Evolutionary conservation across 164 flowering plant species (phyloP), one percentile per base, ranked within the genome.

Genomic region (Macadamia integrifolia): DNA sequence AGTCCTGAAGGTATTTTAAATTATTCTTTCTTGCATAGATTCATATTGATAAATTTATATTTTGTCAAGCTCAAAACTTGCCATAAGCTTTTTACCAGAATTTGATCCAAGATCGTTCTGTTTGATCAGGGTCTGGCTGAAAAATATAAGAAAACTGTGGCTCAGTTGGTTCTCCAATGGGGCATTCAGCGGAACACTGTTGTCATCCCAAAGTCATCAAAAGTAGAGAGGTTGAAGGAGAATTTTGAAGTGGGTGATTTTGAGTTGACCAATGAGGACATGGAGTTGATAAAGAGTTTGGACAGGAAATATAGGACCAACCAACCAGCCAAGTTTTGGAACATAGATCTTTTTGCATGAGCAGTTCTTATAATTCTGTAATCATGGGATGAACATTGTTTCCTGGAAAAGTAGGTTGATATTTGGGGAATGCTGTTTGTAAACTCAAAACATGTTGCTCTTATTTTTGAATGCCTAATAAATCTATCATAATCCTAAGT

Each of bases 271-370:
- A 72, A 85, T 63, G 92, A 88, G 71, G 96, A 93, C 82, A 88
- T 93, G 96, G 86, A 84, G 15, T 60, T 72, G 74, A 83, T 91
- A 35, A 83, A 81, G 71, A 64, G 72, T 43, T 53, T 89, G 40
- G 98, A 93, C 72, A 77, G 79, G 64, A 87, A 80, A 17, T 76
- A 70, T 53, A 76, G 97, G 53, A 89, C 96, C 63, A 91, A 91
- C 70, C 84, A 86, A 59, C 97, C 98, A 23, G 89, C 86, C 72
- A 84, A 76, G 81, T 88, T 88, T 72, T 93, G 98, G 98, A 96
- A 96, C 58, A 76, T 91, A 0, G 88, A 91, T 75, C 72, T 86
- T 64, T 90, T 67, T 71, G 91, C 89, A 23, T 91, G 73, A 79
- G 35, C 2, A 8, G 28, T 32, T 35, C 23, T 7, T 6, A 6